A percentile compares a stretch with the other conserved stretches of the same genome.
These are phyloP conservation scores for Penicillium egyptiacum DNA, from an alignment of 495 filamentous ascomycete species.

Conservation along the genomic window DNA sequence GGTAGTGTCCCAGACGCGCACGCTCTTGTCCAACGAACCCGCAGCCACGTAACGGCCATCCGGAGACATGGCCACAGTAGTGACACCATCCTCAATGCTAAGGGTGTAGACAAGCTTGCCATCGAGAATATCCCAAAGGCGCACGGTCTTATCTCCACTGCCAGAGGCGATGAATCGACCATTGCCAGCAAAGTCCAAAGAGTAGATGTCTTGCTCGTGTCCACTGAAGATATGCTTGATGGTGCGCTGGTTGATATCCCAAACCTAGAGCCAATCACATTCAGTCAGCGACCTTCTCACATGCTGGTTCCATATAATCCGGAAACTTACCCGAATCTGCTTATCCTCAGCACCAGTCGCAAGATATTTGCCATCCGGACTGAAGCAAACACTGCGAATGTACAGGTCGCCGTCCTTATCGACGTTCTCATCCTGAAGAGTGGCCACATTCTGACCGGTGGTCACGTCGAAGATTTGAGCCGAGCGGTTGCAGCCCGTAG, in stretches of 20 bases:
- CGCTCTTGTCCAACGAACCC: constrained; percentile 86
- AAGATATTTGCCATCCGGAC: constrained; percentile 83
- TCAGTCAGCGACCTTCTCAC: constrained; percentile 3
- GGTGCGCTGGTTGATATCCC: constrained; percentile 73
- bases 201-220: constrained; percentile 93
- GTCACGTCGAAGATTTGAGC: constrained; percentile 88
- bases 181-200: constrained; percentile 85
- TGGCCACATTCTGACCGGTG: constrained; percentile 73
- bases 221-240: constrained; percentile 82
- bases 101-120: constrained; percentile 72
- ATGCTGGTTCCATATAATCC: neutral
- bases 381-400: constrained; percentile 90
- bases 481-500: constrained; percentile 85
- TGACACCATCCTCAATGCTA: constrained; percentile 86
- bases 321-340: constrained; percentile 72
- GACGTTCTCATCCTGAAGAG: constrained; percentile 78
- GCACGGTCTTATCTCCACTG: constrained; percentile 82
- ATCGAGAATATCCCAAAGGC: constrained; percentile 83
- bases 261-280: constrained; percentile 59
- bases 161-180: constrained; percentile 87
- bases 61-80: constrained; percentile 88
- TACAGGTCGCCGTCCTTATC: constrained; percentile 85
- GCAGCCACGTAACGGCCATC: constrained; percentile 84
- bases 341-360: constrained; percentile 92
- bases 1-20: constrained; percentile 83